A percentile compares a stretch with the other conserved stretches of the same genome.
These are phyloP conservation scores for Pogostemon cablin DNA, from an alignment of 257 asterid genomes.

Conservation along the genomic window DNA sequence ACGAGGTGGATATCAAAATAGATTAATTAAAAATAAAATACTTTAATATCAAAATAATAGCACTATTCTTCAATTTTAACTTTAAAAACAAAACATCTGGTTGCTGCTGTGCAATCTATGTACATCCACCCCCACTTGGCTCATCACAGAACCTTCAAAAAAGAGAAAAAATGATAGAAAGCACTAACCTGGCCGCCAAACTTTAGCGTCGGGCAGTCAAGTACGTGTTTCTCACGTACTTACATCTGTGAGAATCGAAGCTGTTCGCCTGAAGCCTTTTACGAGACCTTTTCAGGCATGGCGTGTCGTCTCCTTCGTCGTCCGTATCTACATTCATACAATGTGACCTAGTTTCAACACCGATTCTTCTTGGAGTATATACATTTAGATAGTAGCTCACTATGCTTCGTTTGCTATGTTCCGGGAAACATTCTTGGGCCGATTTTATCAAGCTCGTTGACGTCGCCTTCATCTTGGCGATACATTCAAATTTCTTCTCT, in stretches of 20 bases:
- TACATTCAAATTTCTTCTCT: slow-evolving; percentile 26
- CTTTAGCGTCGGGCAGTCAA: slow-evolving; percentile 7
- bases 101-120: too few species aligned
- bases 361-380: slow-evolving; percentile 22
- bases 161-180: too few species aligned
- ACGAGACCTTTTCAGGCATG: neutral
- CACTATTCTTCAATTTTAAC: too few species aligned
- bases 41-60: too few species aligned
- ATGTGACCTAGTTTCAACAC: slow-evolving; percentile 26
- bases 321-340: slow-evolving; percentile 11
- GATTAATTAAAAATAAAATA: too few species aligned
- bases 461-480: slow-evolving; percentile 21
- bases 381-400: slow-evolving; percentile 34
- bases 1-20: too few species aligned
- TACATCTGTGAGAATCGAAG: neutral
- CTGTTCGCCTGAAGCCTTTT: slow-evolving; percentile 23
- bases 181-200: too few species aligned
- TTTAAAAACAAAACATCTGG: too few species aligned
- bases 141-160: too few species aligned
- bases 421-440: slow-evolving; percentile 3
- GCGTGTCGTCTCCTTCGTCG: slow-evolving; percentile 7
- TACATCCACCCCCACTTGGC: too few species aligned
- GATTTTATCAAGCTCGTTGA: slow-evolving; percentile 20
- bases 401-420: slow-evolving; percentile 16
- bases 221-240: neutral